phyloP scores from a whole-genome alignment of 2,329 filamentous ascomycete species.

The Nannizziopsis barbatae region DNA sequence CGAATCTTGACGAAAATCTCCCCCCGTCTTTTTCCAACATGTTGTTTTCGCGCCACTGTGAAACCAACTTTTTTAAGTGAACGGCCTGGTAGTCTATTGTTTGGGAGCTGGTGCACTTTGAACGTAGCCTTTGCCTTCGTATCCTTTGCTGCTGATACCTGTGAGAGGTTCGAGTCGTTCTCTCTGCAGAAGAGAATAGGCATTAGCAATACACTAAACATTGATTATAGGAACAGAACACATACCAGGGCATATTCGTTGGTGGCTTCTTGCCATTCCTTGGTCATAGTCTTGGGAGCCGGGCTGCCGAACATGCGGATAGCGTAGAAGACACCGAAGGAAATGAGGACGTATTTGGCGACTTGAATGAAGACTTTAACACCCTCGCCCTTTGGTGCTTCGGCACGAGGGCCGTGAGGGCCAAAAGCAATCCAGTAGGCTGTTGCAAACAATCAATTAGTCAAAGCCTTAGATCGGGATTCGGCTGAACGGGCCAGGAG shows the following conservation, averaged over 20 bases:
- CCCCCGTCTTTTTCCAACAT: not conserved
- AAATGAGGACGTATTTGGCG: slow-evolving; percentile 53
- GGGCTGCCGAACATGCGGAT: slow-evolving; percentile 63
- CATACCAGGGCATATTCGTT: slow-evolving; percentile 90
- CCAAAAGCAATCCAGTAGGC: slow-evolving; percentile 99
- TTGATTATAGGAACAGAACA: slow-evolving; percentile 16
- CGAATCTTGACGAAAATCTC: not conserved
- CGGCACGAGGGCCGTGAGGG: slow-evolving; percentile 82
- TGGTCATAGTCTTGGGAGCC: slow-evolving; percentile 76
- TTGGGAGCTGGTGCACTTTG: slow-evolving; percentile 47
- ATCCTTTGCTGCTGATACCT: slow-evolving; percentile 68
- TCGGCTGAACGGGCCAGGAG: not conserved
- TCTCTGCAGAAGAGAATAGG: slow-evolving; percentile 39
- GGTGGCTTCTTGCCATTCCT: slow-evolving; percentile 90
- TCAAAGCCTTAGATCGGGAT: not conserved
- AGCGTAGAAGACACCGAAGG: slow-evolving; percentile 58
- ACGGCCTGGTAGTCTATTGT: slow-evolving; percentile 13
- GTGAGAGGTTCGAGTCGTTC: slow-evolving; percentile 81
- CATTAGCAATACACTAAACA: not conserved
- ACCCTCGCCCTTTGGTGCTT: slow-evolving; percentile 71
- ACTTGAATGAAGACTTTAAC: slow-evolving; percentile 68
- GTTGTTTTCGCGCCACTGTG: not conserved
- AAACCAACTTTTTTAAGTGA: not conserved
- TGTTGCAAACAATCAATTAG: slow-evolving; percentile 35
- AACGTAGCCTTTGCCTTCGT: slow-evolving; percentile 65